Evolutionary conservation across 371 early-diverging fungal genomes (phyloP).

Genomic region (Phascolomyces articulosus): DNA sequence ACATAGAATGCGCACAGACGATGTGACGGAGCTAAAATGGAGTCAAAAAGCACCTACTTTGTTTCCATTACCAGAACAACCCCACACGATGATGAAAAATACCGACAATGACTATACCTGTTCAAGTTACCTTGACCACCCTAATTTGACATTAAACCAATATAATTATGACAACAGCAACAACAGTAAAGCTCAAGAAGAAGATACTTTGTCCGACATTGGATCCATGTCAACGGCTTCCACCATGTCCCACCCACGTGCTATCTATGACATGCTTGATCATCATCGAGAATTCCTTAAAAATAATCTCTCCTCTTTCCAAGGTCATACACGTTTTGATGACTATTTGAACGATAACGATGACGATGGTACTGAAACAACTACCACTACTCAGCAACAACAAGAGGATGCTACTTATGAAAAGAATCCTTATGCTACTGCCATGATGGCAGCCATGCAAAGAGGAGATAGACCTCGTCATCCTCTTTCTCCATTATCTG

Average conservation of each 20-base stretch:
- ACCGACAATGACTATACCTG: too few species aligned
- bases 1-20: not conserved
- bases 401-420: too few species aligned
- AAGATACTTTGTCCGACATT: slow-evolving; percentile 9
- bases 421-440: too few species aligned
- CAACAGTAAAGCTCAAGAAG: not conserved
- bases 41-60: not conserved
- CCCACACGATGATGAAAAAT: too few species aligned
- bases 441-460: too few species aligned
- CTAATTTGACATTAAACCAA: too few species aligned
- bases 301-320: too few species aligned
- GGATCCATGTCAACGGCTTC: slow-evolving; percentile 11
- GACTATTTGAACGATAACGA: too few species aligned
- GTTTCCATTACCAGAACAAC: slow-evolving; percentile 2
- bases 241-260: slow-evolving; percentile 9
- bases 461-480: slow-evolving; percentile 6
- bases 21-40: not conserved
- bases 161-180: not conserved
- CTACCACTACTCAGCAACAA: too few species aligned
- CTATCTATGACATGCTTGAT: slow-evolving; percentile 8
- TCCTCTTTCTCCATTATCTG: slow-evolving; percentile 25
- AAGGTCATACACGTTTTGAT: too few species aligned
- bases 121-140: too few species aligned
- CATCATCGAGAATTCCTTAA: not conserved
- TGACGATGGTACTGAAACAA: too few species aligned